phyloP scores from a whole-genome alignment of 176 grass and related monocot genomes.

The Elymus sibiricus region DNA sequence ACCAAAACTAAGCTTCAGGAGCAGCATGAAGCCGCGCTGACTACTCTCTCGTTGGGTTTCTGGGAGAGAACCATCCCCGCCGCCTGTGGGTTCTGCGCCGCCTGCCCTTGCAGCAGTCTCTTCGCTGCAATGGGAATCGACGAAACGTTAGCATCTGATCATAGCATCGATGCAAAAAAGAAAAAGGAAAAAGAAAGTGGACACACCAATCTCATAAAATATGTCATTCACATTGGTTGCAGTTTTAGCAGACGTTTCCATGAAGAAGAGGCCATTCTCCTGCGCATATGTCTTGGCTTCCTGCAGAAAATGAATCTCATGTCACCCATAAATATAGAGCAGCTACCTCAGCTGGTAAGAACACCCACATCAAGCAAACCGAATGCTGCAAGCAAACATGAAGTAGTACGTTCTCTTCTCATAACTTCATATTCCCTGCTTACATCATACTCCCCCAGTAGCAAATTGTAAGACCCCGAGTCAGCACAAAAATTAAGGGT shows the following conservation, averaged over 20 bases:
- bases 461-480: neutral
- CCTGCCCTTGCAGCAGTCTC: constrained; percentile 69
- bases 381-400: neutral
- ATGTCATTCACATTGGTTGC: constrained; percentile 89
- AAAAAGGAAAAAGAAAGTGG: neutral
- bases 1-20: constrained; percentile 44
- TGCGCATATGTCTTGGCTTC: constrained; percentile 80
- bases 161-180: constrained; percentile 24
- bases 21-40: constrained; percentile 76
- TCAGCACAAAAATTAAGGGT: neutral
- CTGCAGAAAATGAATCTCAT: constrained; percentile 34
- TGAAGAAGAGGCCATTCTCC: constrained; percentile 91
- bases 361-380: neutral
- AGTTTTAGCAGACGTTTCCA: constrained; percentile 96
- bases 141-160: constrained; percentile 24
- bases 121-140: constrained; percentile 63
- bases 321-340: neutral
- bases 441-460: neutral
- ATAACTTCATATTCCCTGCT: neutral
- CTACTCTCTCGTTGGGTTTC: constrained; percentile 63
- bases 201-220: constrained; percentile 91
- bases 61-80: constrained; percentile 73
- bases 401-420: constrained; percentile 1
- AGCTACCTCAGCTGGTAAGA: neutral
- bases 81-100: constrained; percentile 55